These are phyloP conservation scores for Candida argentea DNA, from an alignment of 805 yeast species.

Conservation along the genomic window DNA sequence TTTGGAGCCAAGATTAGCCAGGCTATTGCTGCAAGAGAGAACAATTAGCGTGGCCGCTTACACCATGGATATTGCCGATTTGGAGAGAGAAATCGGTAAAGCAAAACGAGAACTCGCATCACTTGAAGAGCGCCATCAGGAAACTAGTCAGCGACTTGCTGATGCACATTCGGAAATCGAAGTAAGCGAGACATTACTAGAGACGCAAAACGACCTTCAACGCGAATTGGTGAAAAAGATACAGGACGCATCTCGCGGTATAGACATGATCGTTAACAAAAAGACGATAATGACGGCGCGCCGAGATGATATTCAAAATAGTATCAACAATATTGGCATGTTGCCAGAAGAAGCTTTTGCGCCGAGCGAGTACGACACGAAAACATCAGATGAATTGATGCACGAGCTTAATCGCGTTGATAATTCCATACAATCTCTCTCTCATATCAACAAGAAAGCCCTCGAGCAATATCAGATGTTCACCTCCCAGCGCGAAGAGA, in stretches of 20 bases:
- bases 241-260: constrained; percentile 49
- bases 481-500: constrained; percentile 58
- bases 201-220: constrained; percentile 50
- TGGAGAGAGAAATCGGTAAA: constrained; percentile 16
- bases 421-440: constrained; percentile 48
- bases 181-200: constrained; percentile 29
- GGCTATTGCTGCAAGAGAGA: constrained; percentile 5
- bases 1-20: constrained; percentile 37
- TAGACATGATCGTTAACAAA: constrained; percentile 56
- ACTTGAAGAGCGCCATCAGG: constrained; percentile 17
- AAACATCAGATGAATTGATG: constrained; percentile 44
- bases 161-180: constrained; percentile 19
- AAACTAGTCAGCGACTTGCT: constrained; percentile 17
- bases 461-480: constrained; percentile 72
- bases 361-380: constrained; percentile 24
- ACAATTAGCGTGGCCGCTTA: constrained; percentile 3
- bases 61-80: constrained; percentile 6
- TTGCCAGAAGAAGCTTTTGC: constrained; percentile 78
- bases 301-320: constrained; percentile 61
- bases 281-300: constrained; percentile 50
- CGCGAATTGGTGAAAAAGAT: constrained; percentile 41
- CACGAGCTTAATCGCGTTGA: constrained; percentile 43
- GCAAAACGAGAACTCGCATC: constrained; percentile 17
- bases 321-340: constrained; percentile 77
- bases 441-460: constrained; percentile 83